Percentiles rank a stretch among this genome's conserved stretches.
These are phyloP conservation scores for Monilinia polystroma DNA, from an alignment of 2,329 filamentous ascomycete species.

Conservation along the genomic window DNA sequence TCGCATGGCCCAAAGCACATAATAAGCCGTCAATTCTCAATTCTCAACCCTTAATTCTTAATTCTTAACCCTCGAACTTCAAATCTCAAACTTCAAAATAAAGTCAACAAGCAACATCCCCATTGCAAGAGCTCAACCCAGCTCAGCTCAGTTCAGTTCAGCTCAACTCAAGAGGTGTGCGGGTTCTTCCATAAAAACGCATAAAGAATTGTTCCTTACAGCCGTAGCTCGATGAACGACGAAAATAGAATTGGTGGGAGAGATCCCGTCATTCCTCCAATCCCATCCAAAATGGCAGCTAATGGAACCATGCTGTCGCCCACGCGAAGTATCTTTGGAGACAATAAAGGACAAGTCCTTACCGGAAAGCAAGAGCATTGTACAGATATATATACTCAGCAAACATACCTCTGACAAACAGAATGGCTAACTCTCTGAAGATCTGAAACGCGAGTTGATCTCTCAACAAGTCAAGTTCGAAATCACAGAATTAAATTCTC, in stretches of 20 bases:
- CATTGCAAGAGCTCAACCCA: not conserved
- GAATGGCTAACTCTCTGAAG: conserved; percentile 46
- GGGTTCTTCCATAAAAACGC: not conserved
- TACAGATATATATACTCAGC: conserved; percentile 59
- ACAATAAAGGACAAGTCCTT: conserved; percentile 45
- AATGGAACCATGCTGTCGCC: conserved; percentile 28
- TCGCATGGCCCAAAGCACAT: not conserved
- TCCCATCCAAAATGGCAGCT: conserved; percentile 24
- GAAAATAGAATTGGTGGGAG: conserved; percentile 12
- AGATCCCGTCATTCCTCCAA: not conserved
- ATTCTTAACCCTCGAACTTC: too few species aligned
- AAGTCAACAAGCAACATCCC: not conserved
- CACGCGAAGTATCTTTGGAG: conserved; percentile 14
- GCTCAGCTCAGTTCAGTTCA: too few species aligned
- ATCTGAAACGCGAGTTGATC: conserved; percentile 94
- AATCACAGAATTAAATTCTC: conserved; percentile 89
- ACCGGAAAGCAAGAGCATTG: conserved; percentile 99
- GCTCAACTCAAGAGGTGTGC: not conserved
- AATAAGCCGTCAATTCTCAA: not conserved
- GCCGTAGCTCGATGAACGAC: conserved; percentile 13
- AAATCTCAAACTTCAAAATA: not conserved
- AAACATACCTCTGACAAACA: conserved; percentile 17
- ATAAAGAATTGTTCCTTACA: not conserved
- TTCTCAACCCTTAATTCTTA: too few species aligned
- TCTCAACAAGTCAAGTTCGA: conserved; percentile 86